phyloP scores from a whole-genome alignment of 139 green algal genomes.

The Chlamydomonas asymmetrica region DNA sequence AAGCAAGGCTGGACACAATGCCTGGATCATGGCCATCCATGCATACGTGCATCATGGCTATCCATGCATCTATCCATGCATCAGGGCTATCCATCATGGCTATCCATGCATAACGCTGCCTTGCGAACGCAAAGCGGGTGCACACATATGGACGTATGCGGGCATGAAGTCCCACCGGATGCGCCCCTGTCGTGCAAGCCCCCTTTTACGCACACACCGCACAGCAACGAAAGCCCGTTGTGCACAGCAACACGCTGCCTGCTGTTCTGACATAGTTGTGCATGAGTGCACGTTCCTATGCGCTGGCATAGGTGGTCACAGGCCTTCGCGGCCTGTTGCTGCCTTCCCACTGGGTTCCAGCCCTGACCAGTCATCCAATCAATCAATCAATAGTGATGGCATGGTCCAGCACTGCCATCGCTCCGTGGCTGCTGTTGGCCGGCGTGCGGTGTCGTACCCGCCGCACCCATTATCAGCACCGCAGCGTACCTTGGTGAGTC shows the following conservation, averaged over 20 bases:
- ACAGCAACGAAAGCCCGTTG: too few species aligned
- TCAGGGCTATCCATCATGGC: too few species aligned
- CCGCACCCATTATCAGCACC: background rate
- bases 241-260: too few species aligned
- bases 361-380: background rate
- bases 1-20: background rate
- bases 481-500: constrained; percentile 5
- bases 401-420: background rate
- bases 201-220: too few species aligned
- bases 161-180: too few species aligned
- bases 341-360: background rate
- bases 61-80: background rate
- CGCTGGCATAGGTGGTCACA: background rate
- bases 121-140: too few species aligned
- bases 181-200: too few species aligned
- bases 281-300: too few species aligned
- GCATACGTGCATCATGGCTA: background rate
- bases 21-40: background rate
- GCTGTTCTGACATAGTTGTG: too few species aligned
- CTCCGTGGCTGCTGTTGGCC: too few species aligned
- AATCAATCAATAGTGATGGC: background rate
- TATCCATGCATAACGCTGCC: too few species aligned
- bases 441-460: background rate
- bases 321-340: background rate
- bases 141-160: too few species aligned